Conservation (phyloP, 306 rosid species). For the Astragalus membranaceus region DNA sequence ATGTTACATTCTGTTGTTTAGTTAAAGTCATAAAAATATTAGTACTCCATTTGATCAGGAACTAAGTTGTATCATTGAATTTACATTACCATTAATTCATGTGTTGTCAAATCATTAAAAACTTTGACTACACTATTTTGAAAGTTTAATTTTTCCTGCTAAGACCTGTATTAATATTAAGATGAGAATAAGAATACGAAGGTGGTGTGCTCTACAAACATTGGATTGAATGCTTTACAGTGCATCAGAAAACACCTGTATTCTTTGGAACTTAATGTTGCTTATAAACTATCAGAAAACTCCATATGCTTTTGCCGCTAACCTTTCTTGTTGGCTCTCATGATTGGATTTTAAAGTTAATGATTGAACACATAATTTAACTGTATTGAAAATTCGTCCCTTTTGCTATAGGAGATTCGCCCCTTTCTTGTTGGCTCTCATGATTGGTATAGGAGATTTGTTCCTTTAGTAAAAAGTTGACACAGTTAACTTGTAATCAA, state of each 20-base stretch:
- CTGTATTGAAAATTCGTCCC: too few species aligned
- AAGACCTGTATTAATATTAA: background rate
- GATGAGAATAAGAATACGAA: conserved; percentile 8
- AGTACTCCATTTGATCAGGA: background rate
- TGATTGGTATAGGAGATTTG: background rate
- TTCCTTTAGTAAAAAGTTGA: background rate
- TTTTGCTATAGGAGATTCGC: background rate
- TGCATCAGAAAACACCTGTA: too few species aligned
- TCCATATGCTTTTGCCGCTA: background rate
- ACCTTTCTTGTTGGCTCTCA: background rate
- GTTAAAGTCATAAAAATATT: background rate
- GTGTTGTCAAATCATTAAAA: background rate
- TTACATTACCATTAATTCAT: background rate
- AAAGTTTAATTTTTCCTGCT: background rate
- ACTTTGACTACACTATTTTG: background rate
- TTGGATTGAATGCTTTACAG: background rate
- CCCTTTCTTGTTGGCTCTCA: too few species aligned
- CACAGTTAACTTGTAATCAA: background rate
- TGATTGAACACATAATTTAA: conserved; percentile 1
- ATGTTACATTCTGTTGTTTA: background rate
- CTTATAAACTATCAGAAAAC: background rate
- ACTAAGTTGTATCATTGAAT: background rate
- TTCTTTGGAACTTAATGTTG: background rate
- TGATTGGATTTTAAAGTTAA: conserved; percentile 9
- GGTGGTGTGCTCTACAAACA: background rate